These are phyloP conservation scores for Leccinum insolens DNA, from an alignment of 1,284 basidiomycete genomes.

Conservation along the genomic window DNA sequence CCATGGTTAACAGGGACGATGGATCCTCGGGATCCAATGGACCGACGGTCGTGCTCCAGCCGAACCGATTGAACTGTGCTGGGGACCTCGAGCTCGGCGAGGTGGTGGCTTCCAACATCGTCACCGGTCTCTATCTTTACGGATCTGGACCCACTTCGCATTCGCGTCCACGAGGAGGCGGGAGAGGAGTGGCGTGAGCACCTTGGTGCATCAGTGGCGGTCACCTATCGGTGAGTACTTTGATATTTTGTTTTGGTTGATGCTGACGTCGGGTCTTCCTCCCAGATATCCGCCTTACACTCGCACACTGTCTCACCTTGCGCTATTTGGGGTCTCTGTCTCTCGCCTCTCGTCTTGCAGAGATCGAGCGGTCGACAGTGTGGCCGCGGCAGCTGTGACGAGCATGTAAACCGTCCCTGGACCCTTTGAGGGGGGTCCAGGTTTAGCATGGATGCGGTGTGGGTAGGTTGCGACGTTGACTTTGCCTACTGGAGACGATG, in stretches of 20 bases:
- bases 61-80: not conserved
- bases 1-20: too few relatives aligned
- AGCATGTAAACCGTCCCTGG: too few relatives aligned
- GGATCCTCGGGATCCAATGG: too few relatives aligned
- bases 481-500: too few relatives aligned
- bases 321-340: not conserved
- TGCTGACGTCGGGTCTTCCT: not conserved
- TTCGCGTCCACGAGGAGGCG: slow-evolving; percentile 1
- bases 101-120: too few relatives aligned
- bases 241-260: not conserved
- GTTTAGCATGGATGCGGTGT: too few relatives aligned
- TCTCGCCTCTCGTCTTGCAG: not conserved
- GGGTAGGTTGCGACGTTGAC: too few relatives aligned
- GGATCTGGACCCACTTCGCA: not conserved
- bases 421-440: too few relatives aligned
- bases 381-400: slow-evolving; percentile 4
- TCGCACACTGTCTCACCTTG: not conserved
- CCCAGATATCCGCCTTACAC: not conserved
- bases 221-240: slow-evolving; percentile 43
- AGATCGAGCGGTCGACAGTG: slow-evolving; percentile 19
- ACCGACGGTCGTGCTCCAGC: too few relatives aligned
- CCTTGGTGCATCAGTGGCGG: slow-evolving; percentile 44
- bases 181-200: slow-evolving; percentile 24
- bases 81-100: not conserved
- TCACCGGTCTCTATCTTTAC: not conserved